Base-by-base conservation (phyloP, 257 asterid species). In the Parsonsia alboflavescens region DNA sequence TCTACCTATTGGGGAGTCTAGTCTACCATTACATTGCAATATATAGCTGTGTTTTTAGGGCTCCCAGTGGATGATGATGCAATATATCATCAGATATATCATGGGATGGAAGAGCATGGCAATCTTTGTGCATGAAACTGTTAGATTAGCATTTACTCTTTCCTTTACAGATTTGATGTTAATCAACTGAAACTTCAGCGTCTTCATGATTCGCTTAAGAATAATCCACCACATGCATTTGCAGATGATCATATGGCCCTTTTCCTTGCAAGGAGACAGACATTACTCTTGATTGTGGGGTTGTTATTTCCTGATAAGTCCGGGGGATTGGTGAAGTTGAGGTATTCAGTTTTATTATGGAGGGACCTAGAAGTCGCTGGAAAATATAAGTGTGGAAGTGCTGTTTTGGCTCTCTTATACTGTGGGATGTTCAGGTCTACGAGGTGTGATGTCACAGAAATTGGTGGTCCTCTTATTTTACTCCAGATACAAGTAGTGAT, bases 391-490 rank as follows among this genome's bases (percentile, higher is more conserved):
- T 75, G 74, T 74, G 74, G 74, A 19, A 67, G 74, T 75, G 79
- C 79, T 17, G 74, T 26, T 19, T 66, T 68, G 64, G 79, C 74
- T 56, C 68, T 68, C 69, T 68, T 75, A 56, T 75, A 75, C 33
- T 61, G 61, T 54, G 79, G 53, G 61, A 67, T 76, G 74, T 76
- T 70, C n/a, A 68, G 62, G 49, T 74, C 79, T 28, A 76, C 74
- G 42, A 68, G 58, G 48, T 30, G 62, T 39, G 28, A 68, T 36
- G 50, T 68, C 1, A 67, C 70, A 54, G 74, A 68, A 56, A 75
- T 75, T 16, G 74, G 79, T 42, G 79, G 79, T n/a, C 79, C 74
- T 5, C 79, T 68, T 52, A 57, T 76, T 44, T 57, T 76, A 66
- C 61, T 76, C 58, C 79, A 76, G 74, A 70, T 57, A 56, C 46